Conservation (phyloP, 352 stramenopile genomes). For the Pythium pyrilobum region DNA sequence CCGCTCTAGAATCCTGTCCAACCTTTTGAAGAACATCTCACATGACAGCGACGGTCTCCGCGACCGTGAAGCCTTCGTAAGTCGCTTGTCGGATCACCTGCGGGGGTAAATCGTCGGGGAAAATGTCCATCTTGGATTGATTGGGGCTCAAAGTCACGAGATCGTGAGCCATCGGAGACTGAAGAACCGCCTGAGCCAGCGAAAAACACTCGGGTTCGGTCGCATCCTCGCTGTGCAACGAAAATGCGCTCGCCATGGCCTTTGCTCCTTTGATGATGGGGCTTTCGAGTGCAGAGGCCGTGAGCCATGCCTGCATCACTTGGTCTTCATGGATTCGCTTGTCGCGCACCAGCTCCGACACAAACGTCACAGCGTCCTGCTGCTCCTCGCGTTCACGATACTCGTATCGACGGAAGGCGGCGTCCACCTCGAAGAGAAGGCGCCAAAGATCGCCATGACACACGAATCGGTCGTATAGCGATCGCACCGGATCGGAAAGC, state of each 20-base stretch:
- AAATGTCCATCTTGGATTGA: conserved; percentile 36
- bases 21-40: conserved; percentile 28
- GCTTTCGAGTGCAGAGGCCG: conserved; percentile 40
- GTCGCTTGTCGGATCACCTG: conserved; percentile 44
- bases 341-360: conserved; percentile 37
- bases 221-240: not conserved
- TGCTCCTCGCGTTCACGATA: conserved; percentile 39
- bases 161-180: conserved; percentile 39
- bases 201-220: conserved; percentile 5
- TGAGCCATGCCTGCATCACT: conserved; percentile 65
- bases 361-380: conserved; percentile 42
- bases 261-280: conserved; percentile 35
- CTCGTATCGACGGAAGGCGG: conserved; percentile 46
- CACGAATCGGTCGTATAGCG: conserved; percentile 43
- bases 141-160: conserved; percentile 41
- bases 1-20: too few species aligned
- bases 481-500: conserved; percentile 35
- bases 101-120: conserved; percentile 43
- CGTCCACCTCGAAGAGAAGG: conserved; percentile 54
- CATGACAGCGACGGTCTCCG: conserved; percentile 54
- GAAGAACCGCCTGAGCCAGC: conserved; percentile 7
- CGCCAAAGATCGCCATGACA: conserved; percentile 50
- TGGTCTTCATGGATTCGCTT: conserved; percentile 43
- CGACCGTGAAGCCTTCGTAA: conserved; percentile 40
- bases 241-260: conserved; percentile 22